Base-by-base conservation (phyloP, 1,284 basidiomycete genomes). In the Xerocomus minutiporus region DNA sequence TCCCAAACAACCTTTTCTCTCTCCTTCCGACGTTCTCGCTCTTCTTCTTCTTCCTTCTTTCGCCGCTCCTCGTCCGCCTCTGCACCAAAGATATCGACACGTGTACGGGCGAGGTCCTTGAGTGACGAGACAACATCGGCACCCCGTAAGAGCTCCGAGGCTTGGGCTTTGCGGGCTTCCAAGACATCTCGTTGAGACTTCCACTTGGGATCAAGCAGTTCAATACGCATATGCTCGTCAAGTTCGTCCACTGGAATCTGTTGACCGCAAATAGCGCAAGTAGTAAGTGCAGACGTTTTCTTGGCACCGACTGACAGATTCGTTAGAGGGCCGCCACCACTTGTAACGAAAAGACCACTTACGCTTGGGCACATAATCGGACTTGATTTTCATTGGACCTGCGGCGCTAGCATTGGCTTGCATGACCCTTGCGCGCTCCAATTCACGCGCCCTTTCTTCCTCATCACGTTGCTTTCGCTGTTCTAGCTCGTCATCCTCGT, bases 141-240 rank as follows among this genome's bases (percentile, higher is more conserved):
- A 59, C 93, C 91, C 54, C 87, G 83, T 66, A 92, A 86, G 28
- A 95, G 77, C 66, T 96, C 88, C 40, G 89, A 91, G 8, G 92
- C 85, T 68, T 97, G 93, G 7, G 89, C 89, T 63, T 92, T 91
- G 66, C 94, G 88, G 46, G 86, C 80, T 67, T 97, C 94, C 62
- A 93, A 75, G 17, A 75, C 79, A 63, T 93, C 87, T 61, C 94
- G 90, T 68, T 96, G 92, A 55, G 93, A 92, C 70, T 97, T 97
- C 94, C 94, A 98, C 66, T 88, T 86, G 39, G 97, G 97, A 73
- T 99, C 95, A 63, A 99, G 82, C 47, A 98, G 75, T 71, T 99
- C 97, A 70, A 99, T 97, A 65, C 97, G 91, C 80, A 98, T 96
- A 72, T 99, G 97, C 68, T 99, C 95, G 60, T 94, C 86, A 56